Base-by-base conservation (phyloP, 352 stramenopile genomes). In the Globisporangium nunn region DNA sequence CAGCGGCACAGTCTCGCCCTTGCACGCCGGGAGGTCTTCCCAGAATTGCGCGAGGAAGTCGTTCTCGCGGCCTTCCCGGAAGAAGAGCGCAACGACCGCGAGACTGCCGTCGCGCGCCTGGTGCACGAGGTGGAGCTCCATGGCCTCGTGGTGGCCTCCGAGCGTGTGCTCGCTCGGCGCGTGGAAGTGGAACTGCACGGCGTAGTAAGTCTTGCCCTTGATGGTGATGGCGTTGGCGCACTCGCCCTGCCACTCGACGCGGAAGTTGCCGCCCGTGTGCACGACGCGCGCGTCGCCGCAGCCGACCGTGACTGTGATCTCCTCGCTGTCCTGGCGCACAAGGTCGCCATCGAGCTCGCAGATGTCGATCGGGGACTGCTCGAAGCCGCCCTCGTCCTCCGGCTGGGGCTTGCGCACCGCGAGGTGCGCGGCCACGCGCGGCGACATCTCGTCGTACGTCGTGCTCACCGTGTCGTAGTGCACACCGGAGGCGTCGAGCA, bases 51-150 rank as follows among this genome's bases (percentile, higher is more conserved):
- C 54, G 47, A 91, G 64, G 61, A 91, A 91, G 43, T 59, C 15
- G 52, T 75, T 86, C 56, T 87, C 67, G 4, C 61, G 56, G 17
- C 78, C 78, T 48, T 76, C 63, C 0, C 54, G 41, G 62, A 91
- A 86, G 62, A 87, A 85, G 6, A 91, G 48, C 3, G 61, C 81
- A 18, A 91, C 70, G 0, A 91, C 78, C 0, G 78, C 74, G 23
- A 87, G 59, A 4, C 53, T 55, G 4, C 74, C 74, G 63, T 88
- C 74, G 5, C 74, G 67, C 10, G 78, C 64, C 41, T 84, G 67
- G 56, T 91, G 75, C 46, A 91, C 78, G 46, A 91, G 54, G 57
- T 91, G 81, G 50, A 91, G 64, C 60, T 86, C 77, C 68, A 91
- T 83, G 33, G 57, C 71, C 30, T 72, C 59, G 10, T 61, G 62